Base-by-base conservation (phyloP, 2,329 filamentous ascomycete species). In the Geosmithia putterillii region DNA sequence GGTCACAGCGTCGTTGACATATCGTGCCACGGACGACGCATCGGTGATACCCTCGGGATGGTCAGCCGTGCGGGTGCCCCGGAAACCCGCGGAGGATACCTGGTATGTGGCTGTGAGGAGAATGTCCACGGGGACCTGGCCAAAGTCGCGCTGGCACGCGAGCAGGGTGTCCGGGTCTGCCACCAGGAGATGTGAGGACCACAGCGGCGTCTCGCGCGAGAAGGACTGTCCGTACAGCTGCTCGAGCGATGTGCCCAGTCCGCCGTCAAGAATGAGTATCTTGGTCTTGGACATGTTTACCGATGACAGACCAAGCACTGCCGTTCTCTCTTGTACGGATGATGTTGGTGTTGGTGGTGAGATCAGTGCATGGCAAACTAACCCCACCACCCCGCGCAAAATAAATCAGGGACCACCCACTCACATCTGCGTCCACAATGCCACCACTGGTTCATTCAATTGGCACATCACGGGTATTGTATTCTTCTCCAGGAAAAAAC, bases 101-200 rank as follows among this genome's bases (percentile, higher is more conserved):
- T 84, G 80, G 55, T 85, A 85, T 1, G 81, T 85, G 7, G 79
- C 79, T 9, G 78, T 83, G 40, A 81, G 66, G 18, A 84, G 58
- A 22, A 85, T 65, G 53, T 84, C 76, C 44, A 74, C 72, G 32
- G 76, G 78, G 2, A 74, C 70, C 7, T 53, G 46, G 42, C 62
- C 66, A 54, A 82, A 82, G 49, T 72, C 70, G 42, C 54, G 53
- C 53, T 82, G 79, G 54, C 74, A 79, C 23, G 60, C 59, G 45
- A 66, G 58, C 8, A 82, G 67, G 1, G 69, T 75, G 7, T 62
- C 50, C 3, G 65, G 68, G 48, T 70, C 64, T 32, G 69, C 63
- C 43, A 82, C 53, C n/a, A 84, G 68, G 6, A 83, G 66, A 52
- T 83, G 72, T 0, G 78, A 79, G 1, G 81, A 82, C 81, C 81